These are phyloP conservation scores for Termitomyces sp. DNA, from an alignment of 768 basidiomycete genomes.

Conservation along the genomic window DNA sequence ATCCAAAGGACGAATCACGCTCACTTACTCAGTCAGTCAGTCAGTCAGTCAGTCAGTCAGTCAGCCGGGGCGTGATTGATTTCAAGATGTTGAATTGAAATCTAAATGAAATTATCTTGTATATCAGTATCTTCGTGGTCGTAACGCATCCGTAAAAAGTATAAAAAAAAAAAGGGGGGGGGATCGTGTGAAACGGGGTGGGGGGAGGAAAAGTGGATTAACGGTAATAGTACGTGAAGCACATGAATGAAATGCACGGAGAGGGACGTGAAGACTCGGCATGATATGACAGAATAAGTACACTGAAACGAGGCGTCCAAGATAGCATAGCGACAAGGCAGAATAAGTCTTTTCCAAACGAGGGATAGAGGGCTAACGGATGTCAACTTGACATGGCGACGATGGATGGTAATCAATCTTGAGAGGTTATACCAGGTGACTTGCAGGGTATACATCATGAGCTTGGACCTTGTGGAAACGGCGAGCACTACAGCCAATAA, in stretches of 20 bases:
- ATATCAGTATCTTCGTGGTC: constrained; percentile 13
- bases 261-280: not conserved
- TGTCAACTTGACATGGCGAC: not conserved
- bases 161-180: not conserved
- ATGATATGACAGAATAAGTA: constrained; percentile 2
- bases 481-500: constrained; percentile 13
- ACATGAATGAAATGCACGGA: not conserved
- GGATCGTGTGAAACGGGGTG: constrained; percentile 1
- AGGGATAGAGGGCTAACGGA: not conserved
- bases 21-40: too few species aligned
- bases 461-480: constrained; percentile 14
- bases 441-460: constrained; percentile 21
- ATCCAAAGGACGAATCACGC: too few species aligned
- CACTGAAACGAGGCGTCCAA: constrained; percentile 4
- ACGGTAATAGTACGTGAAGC: constrained; percentile 7
- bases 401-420: not conserved
- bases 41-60: too few species aligned
- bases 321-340: constrained; percentile 5
- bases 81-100: not conserved
- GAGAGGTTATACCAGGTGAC: constrained; percentile 16
- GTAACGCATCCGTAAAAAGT: constrained; percentile 11
- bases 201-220: constrained; percentile 4
- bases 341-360: constrained; percentile 4
- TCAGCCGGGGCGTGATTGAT: too few species aligned
- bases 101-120: constrained; percentile 12